Percentiles rank a stretch among this genome's conserved stretches.
These are phyloP conservation scores for Ceratocystis smalleyi DNA, from an alignment of 2,329 filamentous ascomycete species.

Conservation along the genomic window DNA sequence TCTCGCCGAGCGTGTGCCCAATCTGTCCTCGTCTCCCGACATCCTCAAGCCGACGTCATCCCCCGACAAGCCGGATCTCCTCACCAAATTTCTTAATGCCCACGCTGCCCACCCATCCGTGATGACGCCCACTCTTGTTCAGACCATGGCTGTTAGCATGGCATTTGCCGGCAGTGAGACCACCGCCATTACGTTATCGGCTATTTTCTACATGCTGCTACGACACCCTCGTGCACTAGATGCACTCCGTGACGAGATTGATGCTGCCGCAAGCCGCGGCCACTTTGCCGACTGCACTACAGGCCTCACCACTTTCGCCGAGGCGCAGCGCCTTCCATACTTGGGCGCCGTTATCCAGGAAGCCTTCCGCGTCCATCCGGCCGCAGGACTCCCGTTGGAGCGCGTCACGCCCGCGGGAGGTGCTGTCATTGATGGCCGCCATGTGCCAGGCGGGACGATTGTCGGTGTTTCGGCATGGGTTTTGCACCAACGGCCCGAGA, in stretches of 20 bases:
- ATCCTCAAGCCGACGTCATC: conserved; percentile 21
- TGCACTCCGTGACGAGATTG: conserved; percentile 46
- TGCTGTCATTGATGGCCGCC: conserved; percentile 42
- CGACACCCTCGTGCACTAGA: conserved; percentile 42
- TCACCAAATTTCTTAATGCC: conserved; percentile 58
- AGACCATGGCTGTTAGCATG: conserved; percentile 59
- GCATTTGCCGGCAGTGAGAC: conserved; percentile 63
- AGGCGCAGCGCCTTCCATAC: conserved; percentile 56
- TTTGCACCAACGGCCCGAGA: conserved; percentile 41
- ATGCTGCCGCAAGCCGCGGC: conserved; percentile 39
- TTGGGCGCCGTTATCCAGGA: conserved; percentile 68
- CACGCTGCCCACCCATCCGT: conserved; percentile 52
- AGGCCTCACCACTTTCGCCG: conserved; percentile 51
- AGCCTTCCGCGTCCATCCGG: conserved; percentile 60
- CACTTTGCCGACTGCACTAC: conserved; percentile 36
- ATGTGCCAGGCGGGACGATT: conserved; percentile 53
- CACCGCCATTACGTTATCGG: conserved; percentile 56
- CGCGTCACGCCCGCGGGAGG: conserved; percentile 53
- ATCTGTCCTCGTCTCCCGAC: conserved; percentile 22
- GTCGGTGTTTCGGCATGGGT: conserved; percentile 65
- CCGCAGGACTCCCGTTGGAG: conserved; percentile 56
- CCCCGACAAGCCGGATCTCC: conserved; percentile 39
- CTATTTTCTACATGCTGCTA: conserved; percentile 60
- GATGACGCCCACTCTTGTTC: conserved; percentile 54
- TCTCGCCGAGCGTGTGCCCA: conserved; percentile 47